Percentiles rank a stretch among this genome's conserved stretches.
Conservation (phyloP, 805 yeast species). For the Isabelozyma gotoi region DNA sequence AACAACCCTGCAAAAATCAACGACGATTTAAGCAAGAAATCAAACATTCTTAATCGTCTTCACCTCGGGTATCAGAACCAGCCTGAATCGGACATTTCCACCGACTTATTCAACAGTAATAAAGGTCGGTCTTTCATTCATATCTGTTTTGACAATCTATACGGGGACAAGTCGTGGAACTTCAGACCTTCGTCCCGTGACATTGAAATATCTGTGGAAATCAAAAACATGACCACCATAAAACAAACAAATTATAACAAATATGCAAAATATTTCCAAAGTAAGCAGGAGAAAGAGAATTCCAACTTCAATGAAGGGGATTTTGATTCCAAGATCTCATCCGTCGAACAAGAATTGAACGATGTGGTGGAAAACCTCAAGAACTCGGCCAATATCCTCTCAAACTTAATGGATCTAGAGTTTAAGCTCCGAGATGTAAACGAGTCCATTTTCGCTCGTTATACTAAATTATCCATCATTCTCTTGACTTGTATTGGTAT, state of each 20-base stretch:
- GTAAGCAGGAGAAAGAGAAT: constrained; percentile 12
- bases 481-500: constrained; percentile 24
- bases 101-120: constrained; percentile 16
- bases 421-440: constrained; percentile 34
- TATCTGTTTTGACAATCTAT: constrained; percentile 43
- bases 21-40: constrained; percentile 7
- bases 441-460: constrained; percentile 35
- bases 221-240: constrained; percentile 34
- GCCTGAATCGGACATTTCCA: constrained; percentile 6
- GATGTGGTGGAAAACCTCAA: constrained; percentile 29
- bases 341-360: constrained; percentile 30
- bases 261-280: constrained; percentile 32
- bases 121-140: constrained; percentile 29
- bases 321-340: constrained; percentile 29
- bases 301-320: constrained; percentile 25
- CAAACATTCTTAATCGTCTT: constrained; percentile 7
- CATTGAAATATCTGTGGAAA: constrained; percentile 32
- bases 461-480: constrained; percentile 27
- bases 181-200: constrained; percentile 32
- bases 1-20: constrained; percentile 25
- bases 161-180: constrained; percentile 43
- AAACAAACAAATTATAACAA: constrained; percentile 35
- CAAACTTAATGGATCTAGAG: constrained; percentile 32
- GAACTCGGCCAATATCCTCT: constrained; percentile 24
- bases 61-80: constrained; percentile 6